Evolutionary conservation across 129 eudicot genomes (phyloP).

Genomic region (Chrysanthemum seticuspe): DNA sequence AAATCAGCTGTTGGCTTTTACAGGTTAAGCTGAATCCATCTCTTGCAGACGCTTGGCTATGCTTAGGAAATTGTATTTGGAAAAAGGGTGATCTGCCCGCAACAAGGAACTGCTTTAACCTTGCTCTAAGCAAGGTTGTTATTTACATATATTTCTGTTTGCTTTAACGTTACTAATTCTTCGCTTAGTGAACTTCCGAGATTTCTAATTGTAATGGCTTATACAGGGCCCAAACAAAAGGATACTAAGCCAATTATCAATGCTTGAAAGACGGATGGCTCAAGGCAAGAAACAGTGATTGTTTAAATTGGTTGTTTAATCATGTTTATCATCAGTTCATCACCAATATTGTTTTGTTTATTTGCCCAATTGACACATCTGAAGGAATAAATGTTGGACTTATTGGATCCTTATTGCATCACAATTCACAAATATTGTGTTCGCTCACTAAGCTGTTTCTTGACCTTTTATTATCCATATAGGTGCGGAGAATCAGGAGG

Average conservation of each 20-base stretch:
- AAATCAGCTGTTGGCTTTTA: conserved; percentile 17
- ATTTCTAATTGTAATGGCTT: conserved; percentile 9
- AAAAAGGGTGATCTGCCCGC: conserved; percentile 82
- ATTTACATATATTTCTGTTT: not conserved
- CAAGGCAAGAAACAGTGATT: conserved; percentile 57
- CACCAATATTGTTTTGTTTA: too few relatives aligned
- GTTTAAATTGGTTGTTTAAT: conserved; percentile 6
- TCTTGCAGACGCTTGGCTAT: conserved; percentile 91
- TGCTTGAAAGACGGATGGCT: conserved; percentile 98
- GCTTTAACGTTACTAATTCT: not conserved
- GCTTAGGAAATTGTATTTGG: conserved; percentile 96
- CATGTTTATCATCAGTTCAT: not conserved
- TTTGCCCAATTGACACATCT: too few relatives aligned
- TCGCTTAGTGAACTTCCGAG: not conserved
- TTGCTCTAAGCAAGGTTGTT: conserved; percentile 83
- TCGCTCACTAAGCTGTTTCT: not conserved
- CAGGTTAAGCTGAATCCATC: conserved; percentile 97
- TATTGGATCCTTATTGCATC: too few relatives aligned
- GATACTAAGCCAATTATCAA: conserved; percentile 89
- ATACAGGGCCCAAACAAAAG: conserved; percentile 78
- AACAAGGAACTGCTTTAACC: conserved; percentile 77
- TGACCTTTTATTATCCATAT: conserved; percentile 17
- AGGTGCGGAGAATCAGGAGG: conserved; percentile 78
- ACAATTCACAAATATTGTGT: not conserved
- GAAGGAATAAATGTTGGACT: too few relatives aligned